Evolutionary conservation across 345 rosid genomes (phyloP), one percentile per base, ranked within the genome.

Genomic region (Corymbia maculata): DNA sequence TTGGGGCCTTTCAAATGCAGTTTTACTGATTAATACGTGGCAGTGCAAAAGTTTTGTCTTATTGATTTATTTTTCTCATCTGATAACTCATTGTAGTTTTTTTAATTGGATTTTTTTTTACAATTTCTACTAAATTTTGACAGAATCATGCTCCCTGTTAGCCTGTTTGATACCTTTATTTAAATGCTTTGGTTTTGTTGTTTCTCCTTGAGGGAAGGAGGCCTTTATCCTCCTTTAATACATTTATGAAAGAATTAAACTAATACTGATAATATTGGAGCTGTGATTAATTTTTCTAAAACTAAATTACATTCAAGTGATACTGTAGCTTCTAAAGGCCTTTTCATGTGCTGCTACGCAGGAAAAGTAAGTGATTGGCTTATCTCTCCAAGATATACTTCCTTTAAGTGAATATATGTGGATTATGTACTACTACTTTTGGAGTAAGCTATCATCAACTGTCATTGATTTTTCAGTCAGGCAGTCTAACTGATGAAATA

Each of bases 1-100:
- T 98, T 91, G 89, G 95, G 84, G 49, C 84, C 49, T 19, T 22
- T 42, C 42, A 75, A 36, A 75, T 3, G 84, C 84, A 75, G 19
- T 42, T 26, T 75, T 75, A 42, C 49, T 75, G 84, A 42, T 75
- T 42, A 0, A 2, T 75, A 75, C 4, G 4, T 19, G 84, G 84
- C 49, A 42, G 28, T 75, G 84, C 26, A 75, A 75, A 42, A 75
- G 49, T 75, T 75, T 70, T 70, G 26, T 42, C 49, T 42, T 75
- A 7, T 42, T 13, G 84, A 14, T 75, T 75, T 10, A 75, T 12
- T 19, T 75, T 75, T 42, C 28, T 75, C 84, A 75, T 75, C 82
- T 75, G 24, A 75, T 68, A 8, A 22, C 80, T 75, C 49, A 2
- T 36, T 70, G 47, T 75, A 75, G 84, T 42, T 75, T 75, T 75